Evolutionary conservation across 2,329 filamentous ascomycete genomes (phyloP).

Genomic region (Setomelanomma holmii): DNA sequence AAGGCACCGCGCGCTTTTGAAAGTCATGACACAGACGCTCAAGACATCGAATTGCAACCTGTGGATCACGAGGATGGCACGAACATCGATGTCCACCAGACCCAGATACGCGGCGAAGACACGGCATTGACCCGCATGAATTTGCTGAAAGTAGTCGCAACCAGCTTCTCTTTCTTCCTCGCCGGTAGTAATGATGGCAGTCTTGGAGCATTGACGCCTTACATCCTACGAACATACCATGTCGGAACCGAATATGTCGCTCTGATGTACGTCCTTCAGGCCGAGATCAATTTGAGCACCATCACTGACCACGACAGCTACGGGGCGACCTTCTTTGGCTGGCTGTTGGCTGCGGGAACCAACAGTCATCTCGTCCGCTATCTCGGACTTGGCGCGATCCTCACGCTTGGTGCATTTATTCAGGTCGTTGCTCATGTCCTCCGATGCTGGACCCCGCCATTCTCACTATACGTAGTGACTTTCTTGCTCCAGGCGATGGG

Average conservation of each 20-base stretch:
- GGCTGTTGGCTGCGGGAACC: slow-evolving; percentile 64
- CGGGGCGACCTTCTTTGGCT: slow-evolving; percentile 65
- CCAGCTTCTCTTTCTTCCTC: slow-evolving; percentile 68
- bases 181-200: slow-evolving; percentile 71
- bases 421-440: slow-evolving; percentile 64
- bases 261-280: too few species aligned
- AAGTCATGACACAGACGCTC: too few species aligned
- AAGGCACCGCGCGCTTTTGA: too few species aligned
- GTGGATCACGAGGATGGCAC: too few species aligned
- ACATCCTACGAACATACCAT: slow-evolving; percentile 64
- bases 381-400: slow-evolving; percentile 63
- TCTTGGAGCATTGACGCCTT: slow-evolving; percentile 68
- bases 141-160: slow-evolving; percentile 55
- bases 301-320: slow-evolving; percentile 42
- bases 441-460: slow-evolving; percentile 64
- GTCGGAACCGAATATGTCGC: slow-evolving; percentile 57
- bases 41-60: neutral
- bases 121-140: slow-evolving; percentile 11
- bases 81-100: too few species aligned
- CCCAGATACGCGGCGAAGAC: slow-evolving; percentile 2
- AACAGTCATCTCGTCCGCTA: slow-evolving; percentile 62
- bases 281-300: too few species aligned
- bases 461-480: slow-evolving; percentile 63
- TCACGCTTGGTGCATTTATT: slow-evolving; percentile 62
- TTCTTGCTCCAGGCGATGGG: slow-evolving; percentile 67